These are phyloP conservation scores for Rhodotorula mucilaginosa DNA, from an alignment of 1,284 basidiomycete species.

Conservation along the genomic window DNA sequence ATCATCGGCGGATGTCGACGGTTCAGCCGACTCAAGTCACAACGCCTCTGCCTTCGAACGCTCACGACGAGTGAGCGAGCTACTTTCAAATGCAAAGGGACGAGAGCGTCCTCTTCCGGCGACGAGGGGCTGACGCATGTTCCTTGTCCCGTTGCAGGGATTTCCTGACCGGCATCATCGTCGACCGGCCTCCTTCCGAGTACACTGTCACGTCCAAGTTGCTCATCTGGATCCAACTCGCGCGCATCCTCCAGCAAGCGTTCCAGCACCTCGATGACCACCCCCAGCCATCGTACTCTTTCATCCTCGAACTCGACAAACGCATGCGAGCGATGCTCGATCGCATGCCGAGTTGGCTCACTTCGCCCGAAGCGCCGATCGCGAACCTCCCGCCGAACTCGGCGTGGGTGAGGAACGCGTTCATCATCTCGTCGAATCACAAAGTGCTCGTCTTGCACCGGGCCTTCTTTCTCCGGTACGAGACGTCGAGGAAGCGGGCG, in stretches of 20 bases:
- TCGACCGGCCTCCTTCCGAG: slow-evolving; percentile 15
- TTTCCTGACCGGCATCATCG: slow-evolving; percentile 9
- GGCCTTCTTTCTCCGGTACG: slow-evolving; percentile 27
- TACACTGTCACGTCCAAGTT: slow-evolving; percentile 16
- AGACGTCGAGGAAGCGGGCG: slow-evolving; percentile 12
- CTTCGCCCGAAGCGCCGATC: background rate
- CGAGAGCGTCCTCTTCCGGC: no score
- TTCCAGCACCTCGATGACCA: slow-evolving; percentile 22
- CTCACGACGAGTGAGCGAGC: slow-evolving; percentile 18
- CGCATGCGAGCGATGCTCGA: slow-evolving; percentile 15
- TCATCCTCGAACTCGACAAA: slow-evolving; percentile 17
- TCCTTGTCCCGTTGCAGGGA: background rate
- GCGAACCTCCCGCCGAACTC: slow-evolving; percentile 10
- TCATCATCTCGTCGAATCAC: slow-evolving; percentile 14
- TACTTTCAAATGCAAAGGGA: accelerated
- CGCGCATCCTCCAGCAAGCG: slow-evolving; percentile 15
- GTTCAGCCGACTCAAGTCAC: slow-evolving; percentile 28
- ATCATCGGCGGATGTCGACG: slow-evolving; percentile 4
- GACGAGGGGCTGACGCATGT: background rate
- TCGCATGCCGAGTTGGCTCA: slow-evolving; percentile 18
- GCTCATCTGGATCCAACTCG: slow-evolving; percentile 22
- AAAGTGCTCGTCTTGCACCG: slow-evolving; percentile 35
- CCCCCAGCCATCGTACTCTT: slow-evolving; percentile 14
- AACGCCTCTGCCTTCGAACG: slow-evolving; percentile 23
- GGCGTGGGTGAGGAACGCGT: slow-evolving; percentile 15